phyloP scores from a whole-genome alignment of 257 asterid genomes.

The Orobanche coerulescens region DNA sequence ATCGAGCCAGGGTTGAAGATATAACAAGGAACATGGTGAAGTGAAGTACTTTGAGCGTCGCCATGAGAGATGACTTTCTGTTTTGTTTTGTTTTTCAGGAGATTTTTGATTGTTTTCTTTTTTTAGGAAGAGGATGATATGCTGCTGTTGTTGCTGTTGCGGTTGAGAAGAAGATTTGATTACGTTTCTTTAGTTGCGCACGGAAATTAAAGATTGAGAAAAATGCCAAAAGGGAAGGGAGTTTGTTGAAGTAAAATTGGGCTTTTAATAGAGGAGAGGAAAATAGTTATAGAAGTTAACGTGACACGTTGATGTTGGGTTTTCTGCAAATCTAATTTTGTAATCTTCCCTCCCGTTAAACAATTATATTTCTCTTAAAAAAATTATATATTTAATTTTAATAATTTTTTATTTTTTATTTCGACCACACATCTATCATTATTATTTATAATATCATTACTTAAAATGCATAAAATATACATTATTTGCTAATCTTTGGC shows the following conservation, averaged over 20 bases:
- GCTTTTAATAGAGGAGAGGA: slow-evolving; percentile 4
- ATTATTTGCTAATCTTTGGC: no score
- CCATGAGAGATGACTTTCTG: slow-evolving; percentile 29
- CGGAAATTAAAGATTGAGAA: slow-evolving; percentile 17
- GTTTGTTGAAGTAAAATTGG: slow-evolving; percentile 20
- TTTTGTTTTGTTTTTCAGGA: neutral
- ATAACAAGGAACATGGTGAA: slow-evolving; percentile 23
- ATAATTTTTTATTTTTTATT: no score
- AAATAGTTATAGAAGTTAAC: slow-evolving; percentile 15
- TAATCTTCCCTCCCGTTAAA: no score
- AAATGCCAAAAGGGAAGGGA: slow-evolving; percentile 11
- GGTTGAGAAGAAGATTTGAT: neutral
- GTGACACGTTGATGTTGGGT: slow-evolving; percentile 14
- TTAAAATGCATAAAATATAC: no score
- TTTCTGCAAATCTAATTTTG: slow-evolving; percentile 19
- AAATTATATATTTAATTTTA: no score
- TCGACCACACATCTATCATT: no score
- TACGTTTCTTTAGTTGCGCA: slow-evolving; percentile 28
- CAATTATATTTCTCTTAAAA: no score
- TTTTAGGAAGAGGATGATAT: no score
- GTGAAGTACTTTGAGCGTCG: slow-evolving; percentile 18
- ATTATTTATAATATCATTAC: no score
- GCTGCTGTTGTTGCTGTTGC: no score
- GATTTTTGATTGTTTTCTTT: no score
- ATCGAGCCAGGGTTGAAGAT: slow-evolving; percentile 15